Base-by-base conservation (phyloP, 306 rosid genomes). In the Rubus idaeus region DNA sequence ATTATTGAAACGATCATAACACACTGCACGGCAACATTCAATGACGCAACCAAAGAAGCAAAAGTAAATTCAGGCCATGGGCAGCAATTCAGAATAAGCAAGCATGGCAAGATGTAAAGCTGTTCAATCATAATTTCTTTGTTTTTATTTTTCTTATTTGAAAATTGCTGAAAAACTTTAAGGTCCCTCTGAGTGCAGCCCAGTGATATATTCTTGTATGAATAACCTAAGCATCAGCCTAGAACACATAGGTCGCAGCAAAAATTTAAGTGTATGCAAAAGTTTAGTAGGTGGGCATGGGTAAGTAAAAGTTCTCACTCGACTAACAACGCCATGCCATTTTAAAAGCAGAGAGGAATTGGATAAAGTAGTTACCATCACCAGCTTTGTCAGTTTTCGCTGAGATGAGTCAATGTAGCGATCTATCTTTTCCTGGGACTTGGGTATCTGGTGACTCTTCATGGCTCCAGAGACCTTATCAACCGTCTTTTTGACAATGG, bases 401-500 rank as follows among this genome's bases (percentile, higher is more conserved):
- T 90, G 97, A 6, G 96, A 89, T 6, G 97, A 95, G 80, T 90
- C 97, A 55, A 92, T 92, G 77, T 95, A 95, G 47, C 89, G 97
- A 82, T 90, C 79, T 80, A 95, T 95, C 88, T 89, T 92, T 68
- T 77, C 93, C 84, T 90, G 92, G 44, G 97, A 95, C 90, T 92
- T 92, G 62, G 98, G 98, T 70, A 92, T 69, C 69, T 85, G 95
- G 66, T 89, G 96, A 78, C 90, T 94, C 88, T 89, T 95, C 97
- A 92, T 95, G 81, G 98, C 96, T 81, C 97, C 98, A 21, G 97
- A 89, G 56, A 95, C 98, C 92, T 90, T 95, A 82, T 95, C 97
- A 63, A 95, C 98, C 58, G 97, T 95, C 91, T 95, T 95, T 82
- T 92, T 95, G 46, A 95, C 98, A 81, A 95, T 95, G 75, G 97